phyloP scores from a whole-genome alignment of 345 rosid species.

The Litchi chinensis region DNA sequence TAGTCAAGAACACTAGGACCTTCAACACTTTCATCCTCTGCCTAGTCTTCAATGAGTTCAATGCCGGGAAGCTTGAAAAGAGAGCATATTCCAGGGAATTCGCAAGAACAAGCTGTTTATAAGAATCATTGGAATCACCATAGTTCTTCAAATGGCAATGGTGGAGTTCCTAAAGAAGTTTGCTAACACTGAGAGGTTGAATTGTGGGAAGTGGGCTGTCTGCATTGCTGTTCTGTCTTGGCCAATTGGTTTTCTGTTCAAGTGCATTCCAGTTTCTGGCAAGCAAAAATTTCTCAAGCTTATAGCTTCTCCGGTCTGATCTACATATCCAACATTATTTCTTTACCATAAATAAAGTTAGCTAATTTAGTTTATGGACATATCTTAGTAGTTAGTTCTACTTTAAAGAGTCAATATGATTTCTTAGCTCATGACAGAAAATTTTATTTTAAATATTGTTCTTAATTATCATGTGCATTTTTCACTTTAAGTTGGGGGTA shows the following conservation, averaged over 20 bases:
- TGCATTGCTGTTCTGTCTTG: constrained; percentile 44
- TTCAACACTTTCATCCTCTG: constrained; percentile 43
- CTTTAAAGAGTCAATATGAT: too few species aligned
- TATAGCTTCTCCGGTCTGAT: too few species aligned
- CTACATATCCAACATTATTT: too few species aligned
- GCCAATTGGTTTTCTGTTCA: constrained; percentile 40
- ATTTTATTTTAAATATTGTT: too few species aligned
- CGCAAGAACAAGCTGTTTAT: constrained; percentile 34
- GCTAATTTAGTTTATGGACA: too few species aligned
- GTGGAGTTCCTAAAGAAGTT: constrained; percentile 47
- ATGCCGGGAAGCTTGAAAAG: constrained; percentile 43
- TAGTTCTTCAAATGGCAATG: constrained; percentile 40
- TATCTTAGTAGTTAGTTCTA: too few species aligned
- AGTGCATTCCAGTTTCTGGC: constrained; percentile 38
- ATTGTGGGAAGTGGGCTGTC: constrained; percentile 40
- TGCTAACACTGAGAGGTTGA: constrained; percentile 40
- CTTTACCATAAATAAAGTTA: too few species aligned
- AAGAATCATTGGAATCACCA: constrained; percentile 33
- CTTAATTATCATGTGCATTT: too few species aligned
- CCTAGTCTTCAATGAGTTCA: constrained; percentile 43
- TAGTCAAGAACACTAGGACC: constrained; percentile 35
- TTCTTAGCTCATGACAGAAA: too few species aligned
- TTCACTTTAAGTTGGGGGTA: too few species aligned
- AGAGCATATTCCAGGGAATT: constrained; percentile 43
- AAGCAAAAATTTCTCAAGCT: too few species aligned